Percentiles rank a stretch among this genome's conserved stretches.
Conservation (phyloP, 352 stramenopile genomes). For the Globisporangium echinulatum region DNA sequence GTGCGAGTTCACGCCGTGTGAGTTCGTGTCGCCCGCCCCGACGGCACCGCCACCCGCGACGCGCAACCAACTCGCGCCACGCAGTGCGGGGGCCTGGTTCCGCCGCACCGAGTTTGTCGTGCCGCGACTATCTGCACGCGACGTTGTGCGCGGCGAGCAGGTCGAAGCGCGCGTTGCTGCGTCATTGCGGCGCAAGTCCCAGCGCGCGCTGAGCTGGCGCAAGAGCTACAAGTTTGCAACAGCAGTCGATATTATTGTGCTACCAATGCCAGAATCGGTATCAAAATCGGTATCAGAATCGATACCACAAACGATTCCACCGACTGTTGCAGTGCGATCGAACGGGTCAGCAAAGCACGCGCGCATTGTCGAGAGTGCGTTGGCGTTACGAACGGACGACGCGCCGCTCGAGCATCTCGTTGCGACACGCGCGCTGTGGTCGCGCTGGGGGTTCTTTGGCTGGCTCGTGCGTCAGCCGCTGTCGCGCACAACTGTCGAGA, state of each 20-base stretch:
- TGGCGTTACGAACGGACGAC: slow-evolving; percentile 7
- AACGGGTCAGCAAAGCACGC: slow-evolving; percentile 7
- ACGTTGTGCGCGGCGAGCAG: slow-evolving; percentile 16
- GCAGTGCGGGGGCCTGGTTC: slow-evolving; percentile 24
- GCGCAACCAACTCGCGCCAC: slow-evolving; percentile 8
- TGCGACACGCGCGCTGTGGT: slow-evolving; percentile 5
- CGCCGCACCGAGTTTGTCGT: slow-evolving; percentile 32
- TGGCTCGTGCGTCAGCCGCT: slow-evolving; percentile 9
- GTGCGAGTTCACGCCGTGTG: slow-evolving; percentile 42
- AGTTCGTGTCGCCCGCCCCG: slow-evolving; percentile 17
- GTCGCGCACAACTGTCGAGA: neutral
- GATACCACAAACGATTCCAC: too few relatives aligned
- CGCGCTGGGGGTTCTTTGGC: slow-evolving; percentile 12
- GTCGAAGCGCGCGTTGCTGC: slow-evolving; percentile 7
- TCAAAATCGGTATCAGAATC: neutral
- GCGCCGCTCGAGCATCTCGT: slow-evolving; percentile 9
- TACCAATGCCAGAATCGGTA: slow-evolving; percentile 1
- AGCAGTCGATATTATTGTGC: neutral
- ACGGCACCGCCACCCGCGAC: slow-evolving; percentile 1
- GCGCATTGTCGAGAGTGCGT: slow-evolving; percentile 7
- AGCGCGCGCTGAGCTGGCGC: slow-evolving; percentile 9
- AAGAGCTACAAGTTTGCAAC: neutral
- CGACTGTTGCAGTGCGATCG: neutral
- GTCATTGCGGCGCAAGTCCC: slow-evolving; percentile 11
- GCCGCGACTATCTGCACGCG: slow-evolving; percentile 13